Base-by-base conservation (phyloP, 192 early-diverging fungal genomes). In the Chytriomyces sp. region DNA sequence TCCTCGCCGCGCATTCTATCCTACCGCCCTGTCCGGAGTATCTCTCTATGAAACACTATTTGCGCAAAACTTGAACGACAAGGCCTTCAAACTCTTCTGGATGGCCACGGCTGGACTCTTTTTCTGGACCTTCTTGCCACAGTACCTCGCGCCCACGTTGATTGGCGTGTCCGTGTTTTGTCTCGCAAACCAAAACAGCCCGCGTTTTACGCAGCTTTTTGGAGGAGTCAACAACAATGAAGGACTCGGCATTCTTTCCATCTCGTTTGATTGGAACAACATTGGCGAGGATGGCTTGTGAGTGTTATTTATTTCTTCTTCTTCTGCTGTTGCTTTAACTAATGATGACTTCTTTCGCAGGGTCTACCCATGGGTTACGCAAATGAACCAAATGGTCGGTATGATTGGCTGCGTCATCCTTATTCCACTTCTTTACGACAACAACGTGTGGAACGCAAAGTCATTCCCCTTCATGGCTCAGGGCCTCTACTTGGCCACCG, bases 1-100 rank as follows among this genome's bases (percentile, higher is more conserved):
- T 57, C 94, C 94, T 18, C 86, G 92, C 6, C 80, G 87, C 9
- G 93, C 94, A 92, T 88, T 92, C 62, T 97, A 93, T 92, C 94
- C 94, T 6, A 73, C 87, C 1, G 91, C 87, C 53, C 82, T 97
- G 60, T 82, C 91, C 59, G 87, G 87, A 48, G 91, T 92, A 47
- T 87, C 91, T 20, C 81, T 96, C 28, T 94, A 93, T 82, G 88
- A 91, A 26, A 92, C 91, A 6, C 87, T 95, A 49, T 92, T 94
- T 76, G 45, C 45, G 3, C 66, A 66, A 87, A 90, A 71, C 28
- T 45, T 84, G 11, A 80, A 61, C 20, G 26, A 47, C 16, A 79
- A 85, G 8, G 83, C 89, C 47, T 86, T 86, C 13, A 67, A 84
- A 57, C 28, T 87, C 6, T 91, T 91, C 50, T 84, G 82, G 80